phyloP scores from a whole-genome alignment of 352 stramenopile genomes.

The Phytophthora quininea region DNA sequence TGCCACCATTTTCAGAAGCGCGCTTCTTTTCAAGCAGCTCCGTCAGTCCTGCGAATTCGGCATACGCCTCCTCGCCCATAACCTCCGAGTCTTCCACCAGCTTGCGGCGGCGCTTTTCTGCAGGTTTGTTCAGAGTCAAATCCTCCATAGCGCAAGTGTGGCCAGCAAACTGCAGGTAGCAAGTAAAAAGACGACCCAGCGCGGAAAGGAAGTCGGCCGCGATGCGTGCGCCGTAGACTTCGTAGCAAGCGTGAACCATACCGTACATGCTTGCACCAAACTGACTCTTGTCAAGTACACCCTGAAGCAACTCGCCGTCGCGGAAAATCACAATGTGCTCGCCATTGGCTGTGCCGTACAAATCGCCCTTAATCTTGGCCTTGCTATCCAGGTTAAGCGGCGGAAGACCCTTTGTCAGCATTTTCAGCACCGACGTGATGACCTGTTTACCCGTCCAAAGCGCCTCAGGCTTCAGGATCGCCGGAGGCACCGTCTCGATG shows the following conservation, averaged over 20 bases:
- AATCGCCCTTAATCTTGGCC: conserved; percentile 95
- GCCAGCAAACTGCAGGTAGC: conserved; percentile 97
- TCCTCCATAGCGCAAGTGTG: conserved; percentile 99
- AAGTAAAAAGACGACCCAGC: conserved; percentile 95
- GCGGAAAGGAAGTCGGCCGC: conserved; percentile 84
- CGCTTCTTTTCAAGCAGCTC: conserved; percentile 73
- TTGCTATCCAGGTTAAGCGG: conserved; percentile 95
- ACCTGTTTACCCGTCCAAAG: conserved; percentile 99
- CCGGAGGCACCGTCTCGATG: conserved; percentile 96
- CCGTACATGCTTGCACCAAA: conserved; percentile 98
- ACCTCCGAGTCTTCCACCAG: conserved; percentile 89
- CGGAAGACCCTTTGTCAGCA: conserved; percentile 91
- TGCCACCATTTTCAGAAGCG: conserved; percentile 49
- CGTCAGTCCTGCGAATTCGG: conserved; percentile 80
- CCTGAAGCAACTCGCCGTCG: conserved; percentile 95
- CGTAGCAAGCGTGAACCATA: conserved; percentile 97
- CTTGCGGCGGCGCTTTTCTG: conserved; percentile 91
- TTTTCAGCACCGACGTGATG: conserved; percentile 96
- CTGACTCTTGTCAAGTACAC: conserved; percentile 98
- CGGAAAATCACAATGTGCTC: conserved; percentile 98
- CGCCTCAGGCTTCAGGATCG: conserved; percentile 96
- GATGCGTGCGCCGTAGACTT: conserved; percentile 86
- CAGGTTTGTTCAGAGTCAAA: conserved; percentile 94
- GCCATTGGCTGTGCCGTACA: conserved; percentile 94
- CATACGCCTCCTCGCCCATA: conserved; percentile 83